These are phyloP conservation scores for Populus nigra DNA, from an alignment of 345 rosid genomes.

Conservation along the genomic window DNA sequence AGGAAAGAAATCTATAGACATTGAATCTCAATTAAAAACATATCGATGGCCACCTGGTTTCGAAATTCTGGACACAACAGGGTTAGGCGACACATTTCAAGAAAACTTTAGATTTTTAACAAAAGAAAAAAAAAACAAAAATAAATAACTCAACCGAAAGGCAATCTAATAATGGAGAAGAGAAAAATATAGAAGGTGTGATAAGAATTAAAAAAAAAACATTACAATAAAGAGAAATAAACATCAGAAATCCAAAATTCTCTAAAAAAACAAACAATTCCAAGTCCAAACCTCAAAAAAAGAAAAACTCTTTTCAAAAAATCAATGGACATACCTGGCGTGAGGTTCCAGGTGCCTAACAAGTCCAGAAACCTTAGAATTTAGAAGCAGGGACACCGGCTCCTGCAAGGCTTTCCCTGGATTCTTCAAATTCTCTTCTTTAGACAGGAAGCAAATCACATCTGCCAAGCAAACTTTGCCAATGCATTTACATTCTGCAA, in stretches of 20 bases:
- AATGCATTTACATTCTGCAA: conserved; percentile 43
- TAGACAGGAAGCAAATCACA: conserved; percentile 51
- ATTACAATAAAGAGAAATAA: no score
- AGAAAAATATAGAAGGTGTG: not conserved
- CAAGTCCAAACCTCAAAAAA: not conserved
- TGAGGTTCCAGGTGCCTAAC: conserved; percentile 53
- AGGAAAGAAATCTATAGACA: not conserved
- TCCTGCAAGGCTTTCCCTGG: conserved; percentile 44
- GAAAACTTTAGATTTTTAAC: not conserved
- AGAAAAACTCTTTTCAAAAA: not conserved
- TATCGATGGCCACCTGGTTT: no score
- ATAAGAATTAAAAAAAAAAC: no score
- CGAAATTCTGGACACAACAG: not conserved
- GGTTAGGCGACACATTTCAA: not conserved
- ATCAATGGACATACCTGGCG: conserved; percentile 38
- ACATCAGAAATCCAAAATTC: not conserved
- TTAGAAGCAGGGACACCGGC: conserved; percentile 35
- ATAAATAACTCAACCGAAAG: not conserved
- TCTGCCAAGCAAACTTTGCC: conserved; percentile 72
- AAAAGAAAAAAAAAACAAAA: not conserved
- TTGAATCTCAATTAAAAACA: not conserved
- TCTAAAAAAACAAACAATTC: not conserved
- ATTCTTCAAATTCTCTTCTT: conserved; percentile 43
- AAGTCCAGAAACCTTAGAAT: conserved; percentile 30
- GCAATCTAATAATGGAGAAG: not conserved